Evolutionary conservation across 2,329 filamentous ascomycete genomes (phyloP), one percentile per base, ranked within the genome.

Genomic region (Aspergillus sp.): DNA sequence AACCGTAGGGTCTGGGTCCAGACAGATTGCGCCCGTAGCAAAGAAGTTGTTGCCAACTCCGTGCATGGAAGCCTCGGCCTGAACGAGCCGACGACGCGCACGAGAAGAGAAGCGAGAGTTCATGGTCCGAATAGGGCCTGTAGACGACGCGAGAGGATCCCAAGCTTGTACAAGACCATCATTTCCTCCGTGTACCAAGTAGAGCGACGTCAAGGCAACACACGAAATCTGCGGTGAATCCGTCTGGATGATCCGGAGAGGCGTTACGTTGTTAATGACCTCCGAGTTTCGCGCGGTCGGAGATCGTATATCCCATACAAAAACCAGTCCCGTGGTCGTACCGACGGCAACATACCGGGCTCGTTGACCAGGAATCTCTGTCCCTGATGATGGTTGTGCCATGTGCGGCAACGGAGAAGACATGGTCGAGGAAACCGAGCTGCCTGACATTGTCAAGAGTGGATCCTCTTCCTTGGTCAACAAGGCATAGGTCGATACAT

Each of bases 101-200:
- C 89, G 83, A 6, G 86, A 85, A 2, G 87, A 87, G 55, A 91
- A 90, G 12, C 86, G 83, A 2, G 89, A 88, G 62, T 95, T 90
- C 46, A 98, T 75, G 0, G 90, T 97, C 35, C 90, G 83, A 45
- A 97, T 79, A 0, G 93, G 88, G 17, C 85, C 82, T 15, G 78
- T 69, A 0, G 79, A 86, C 2, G 91, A 97, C 1, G 85, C 88
- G 42, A 98, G 74, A n/a, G 87, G 88, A 71, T 98, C 93, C 93
- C 93, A 98, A 5, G 90, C 88, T 66, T 97, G 93, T 4, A 95
- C 91, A 3, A 97, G 79, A 1, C 93, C 91, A 68, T 98, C 93
- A 56, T 87, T 95, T 22, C 93, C 93, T 44, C 93, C 93, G 64
- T 95, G 88, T 5, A 97, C 86, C 13, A 98, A 71, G 62, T 95